A percentile compares a stretch with the other conserved stretches of the same genome.
These are phyloP conservation scores for Prillingera fragicola DNA, from an alignment of 1,284 basidiomycete species.

Conservation along the genomic window DNA sequence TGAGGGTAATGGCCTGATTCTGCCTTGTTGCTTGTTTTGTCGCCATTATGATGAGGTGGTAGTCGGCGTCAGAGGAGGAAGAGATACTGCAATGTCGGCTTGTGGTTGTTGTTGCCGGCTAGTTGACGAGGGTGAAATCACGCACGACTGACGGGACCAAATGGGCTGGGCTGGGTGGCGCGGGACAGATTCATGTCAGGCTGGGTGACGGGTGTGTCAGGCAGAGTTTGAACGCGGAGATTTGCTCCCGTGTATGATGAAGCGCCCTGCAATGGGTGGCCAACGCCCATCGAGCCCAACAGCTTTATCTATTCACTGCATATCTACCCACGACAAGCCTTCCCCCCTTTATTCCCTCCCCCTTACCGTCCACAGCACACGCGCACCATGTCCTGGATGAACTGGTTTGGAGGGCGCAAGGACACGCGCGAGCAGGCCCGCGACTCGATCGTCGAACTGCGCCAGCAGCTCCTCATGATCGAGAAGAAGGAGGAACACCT, in stretches of 20 bases:
- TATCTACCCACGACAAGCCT: not conserved
- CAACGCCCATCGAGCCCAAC: not conserved
- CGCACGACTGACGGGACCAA: too few species aligned
- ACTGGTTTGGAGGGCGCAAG: slow-evolving; percentile 62
- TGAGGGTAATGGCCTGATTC: slow-evolving; percentile 70
- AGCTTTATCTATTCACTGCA: not conserved
- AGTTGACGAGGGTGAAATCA: not conserved
- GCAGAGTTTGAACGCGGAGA: too few species aligned
- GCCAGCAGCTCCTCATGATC: slow-evolving; percentile 87
- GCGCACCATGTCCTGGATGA: slow-evolving; percentile 79
- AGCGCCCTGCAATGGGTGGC: too few species aligned
- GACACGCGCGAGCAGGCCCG: slow-evolving; percentile 73
- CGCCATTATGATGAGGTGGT: slow-evolving; percentile 35
- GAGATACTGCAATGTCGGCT: not conserved
- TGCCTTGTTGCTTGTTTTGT: slow-evolving; percentile 45
- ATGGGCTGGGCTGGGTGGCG: too few species aligned
- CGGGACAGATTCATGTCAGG: too few species aligned
- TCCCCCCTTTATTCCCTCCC: not conserved
- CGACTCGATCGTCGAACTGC: slow-evolving; percentile 78
- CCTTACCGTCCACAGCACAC: not conserved
- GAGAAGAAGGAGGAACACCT: slow-evolving; percentile 99
- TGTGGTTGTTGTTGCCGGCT: not conserved
- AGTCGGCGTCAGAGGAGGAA: not conserved
- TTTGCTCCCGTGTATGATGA: too few species aligned
- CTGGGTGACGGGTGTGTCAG: too few species aligned